These are phyloP conservation scores for Kodamaea sp. DNA, from an alignment of 1,139 yeast genomes.

Conservation along the genomic window DNA sequence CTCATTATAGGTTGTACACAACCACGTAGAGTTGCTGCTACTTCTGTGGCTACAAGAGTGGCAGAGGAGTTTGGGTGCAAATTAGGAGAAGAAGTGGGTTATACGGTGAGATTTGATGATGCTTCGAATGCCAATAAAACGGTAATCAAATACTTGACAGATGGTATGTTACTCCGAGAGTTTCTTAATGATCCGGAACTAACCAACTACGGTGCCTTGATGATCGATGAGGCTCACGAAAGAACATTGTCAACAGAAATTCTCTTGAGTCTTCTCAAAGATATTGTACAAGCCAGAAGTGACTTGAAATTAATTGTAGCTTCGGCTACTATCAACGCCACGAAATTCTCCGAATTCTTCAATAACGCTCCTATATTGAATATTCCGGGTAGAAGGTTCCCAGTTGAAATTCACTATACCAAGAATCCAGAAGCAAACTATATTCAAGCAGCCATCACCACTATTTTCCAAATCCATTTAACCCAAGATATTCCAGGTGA, in stretches of 20 bases:
- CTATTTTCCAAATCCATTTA: slow-evolving; percentile 78
- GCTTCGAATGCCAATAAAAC: slow-evolving; percentile 58
- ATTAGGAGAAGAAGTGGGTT: slow-evolving; percentile 83
- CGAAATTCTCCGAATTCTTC: slow-evolving; percentile 78
- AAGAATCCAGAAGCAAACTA: slow-evolving; percentile 88
- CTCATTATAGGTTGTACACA: slow-evolving; percentile 85
- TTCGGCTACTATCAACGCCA: slow-evolving; percentile 93
- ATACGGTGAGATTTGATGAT: slow-evolving; percentile 85
- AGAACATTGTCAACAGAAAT: slow-evolving; percentile 92
- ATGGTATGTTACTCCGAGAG: slow-evolving; percentile 90
- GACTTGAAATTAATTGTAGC: slow-evolving; percentile 79
- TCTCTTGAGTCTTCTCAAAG: slow-evolving; percentile 78
- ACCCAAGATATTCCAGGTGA: slow-evolving; percentile 71
- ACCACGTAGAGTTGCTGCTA: slow-evolving; percentile 95
- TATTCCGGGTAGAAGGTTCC: slow-evolving; percentile 87
- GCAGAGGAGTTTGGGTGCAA: slow-evolving; percentile 78
- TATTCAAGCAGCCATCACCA: slow-evolving; percentile 82
- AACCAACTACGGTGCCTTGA: slow-evolving; percentile 69
- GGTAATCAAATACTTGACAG: slow-evolving; percentile 82
- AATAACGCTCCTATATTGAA: slow-evolving; percentile 81
- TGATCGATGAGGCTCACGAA: slow-evolving; percentile 98
- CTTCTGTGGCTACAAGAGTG: slow-evolving; percentile 88
- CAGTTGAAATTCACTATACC: slow-evolving; percentile 86
- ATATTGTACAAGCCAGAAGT: slow-evolving; percentile 59
- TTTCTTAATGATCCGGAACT: slow-evolving; percentile 75